Evolutionary conservation across 768 basidiomycete genomes (phyloP), one percentile per base, ranked within the genome.

Genomic region (Amanita pseudoporphyria): DNA sequence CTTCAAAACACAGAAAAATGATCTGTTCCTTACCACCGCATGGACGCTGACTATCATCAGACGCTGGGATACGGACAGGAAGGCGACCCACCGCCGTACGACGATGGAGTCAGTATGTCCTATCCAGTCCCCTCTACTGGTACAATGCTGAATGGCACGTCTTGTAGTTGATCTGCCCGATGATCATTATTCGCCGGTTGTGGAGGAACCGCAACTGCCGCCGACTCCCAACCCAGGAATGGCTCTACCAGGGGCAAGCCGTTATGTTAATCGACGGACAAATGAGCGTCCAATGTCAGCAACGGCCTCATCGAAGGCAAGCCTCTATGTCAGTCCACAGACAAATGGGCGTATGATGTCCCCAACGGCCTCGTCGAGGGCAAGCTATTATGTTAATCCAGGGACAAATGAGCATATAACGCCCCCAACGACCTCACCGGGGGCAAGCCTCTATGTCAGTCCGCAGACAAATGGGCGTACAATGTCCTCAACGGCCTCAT

Each of bases 241-340:
- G 14, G 22, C 9, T 16, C 24, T 70, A 39, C 78, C 81, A 6
- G 72, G 67, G 3, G 70, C 88, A 5, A 85, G 82, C 60, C 77
- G 84, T 64, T 89, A 88, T 62, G 63, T 75, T 47, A 78, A 85
- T 61, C 81, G 83, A 1, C 21, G 39, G 1, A 86, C 81, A 0
- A 73, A 77, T 5, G 72, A 84, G 40, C n/a, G n/a, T n/a, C n/a
- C n/a, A n/a, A n/a, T n/a, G n/a, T n/a, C n/a, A n/a, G n/a, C n/a
- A n/a, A n/a, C n/a, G n/a, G n/a, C n/a, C n/a, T n/a, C n/a, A n/a
- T n/a, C n/a, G n/a, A n/a, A n/a, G n/a, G n/a, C n/a, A n/a, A n/a
- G n/a, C n/a, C n/a, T n/a, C n/a, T n/a, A n/a, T n/a, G n/a, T n/a
- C n/a, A n/a, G n/a, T n/a, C n/a, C n/a, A n/a, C n/a, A n/a, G n/a